phyloP scores from a whole-genome alignment of 2,329 filamentous ascomycete species.

The Cordyceps militaris region DNA sequence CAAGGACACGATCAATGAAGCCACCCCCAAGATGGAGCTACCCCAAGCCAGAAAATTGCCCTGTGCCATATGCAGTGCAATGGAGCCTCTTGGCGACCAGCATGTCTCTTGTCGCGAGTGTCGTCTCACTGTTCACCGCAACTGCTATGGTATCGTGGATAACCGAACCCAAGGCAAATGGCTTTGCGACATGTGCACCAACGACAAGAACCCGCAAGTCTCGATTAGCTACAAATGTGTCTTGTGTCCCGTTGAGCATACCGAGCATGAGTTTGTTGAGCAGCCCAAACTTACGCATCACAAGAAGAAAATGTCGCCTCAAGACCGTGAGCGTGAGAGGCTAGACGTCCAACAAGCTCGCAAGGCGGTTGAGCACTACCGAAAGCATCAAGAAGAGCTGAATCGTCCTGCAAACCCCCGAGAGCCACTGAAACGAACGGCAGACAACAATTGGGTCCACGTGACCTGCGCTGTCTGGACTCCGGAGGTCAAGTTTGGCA shows the following conservation, averaged over 20 bases:
- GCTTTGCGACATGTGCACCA: constrained; percentile 92
- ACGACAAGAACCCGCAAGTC: constrained; percentile 84
- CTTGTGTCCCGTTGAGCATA: constrained; percentile 76
- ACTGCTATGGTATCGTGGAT: constrained; percentile 80
- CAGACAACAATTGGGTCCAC: constrained; percentile 97
- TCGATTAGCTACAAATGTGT: constrained; percentile 95
- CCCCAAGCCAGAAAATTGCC: constrained; percentile 73
- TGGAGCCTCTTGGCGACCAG: constrained; percentile 65
- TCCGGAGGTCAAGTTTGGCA: constrained; percentile 87
- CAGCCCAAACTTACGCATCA: constrained; percentile 43
- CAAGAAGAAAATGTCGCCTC: constrained; percentile 86
- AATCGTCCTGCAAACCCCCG: constrained; percentile 78
- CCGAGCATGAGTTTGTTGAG: constrained; percentile 77
- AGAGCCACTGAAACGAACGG: constrained; percentile 87
- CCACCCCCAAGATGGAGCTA: constrained; percentile 63
- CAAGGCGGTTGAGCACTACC: constrained; percentile 74
- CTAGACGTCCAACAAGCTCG: constrained; percentile 76
- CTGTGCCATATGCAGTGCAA: constrained; percentile 74
- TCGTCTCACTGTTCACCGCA: constrained; percentile 81
- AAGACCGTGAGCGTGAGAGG: constrained; percentile 82
- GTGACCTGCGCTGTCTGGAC: constrained; percentile 89
- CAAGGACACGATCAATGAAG: constrained; percentile 41
- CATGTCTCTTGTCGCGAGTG: constrained; percentile 80
- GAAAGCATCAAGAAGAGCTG: constrained; percentile 72
- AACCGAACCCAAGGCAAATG: constrained; percentile 70